Base-by-base conservation (phyloP, 176 grass and related monocot species). In the Thinopyrum elongatum region DNA sequence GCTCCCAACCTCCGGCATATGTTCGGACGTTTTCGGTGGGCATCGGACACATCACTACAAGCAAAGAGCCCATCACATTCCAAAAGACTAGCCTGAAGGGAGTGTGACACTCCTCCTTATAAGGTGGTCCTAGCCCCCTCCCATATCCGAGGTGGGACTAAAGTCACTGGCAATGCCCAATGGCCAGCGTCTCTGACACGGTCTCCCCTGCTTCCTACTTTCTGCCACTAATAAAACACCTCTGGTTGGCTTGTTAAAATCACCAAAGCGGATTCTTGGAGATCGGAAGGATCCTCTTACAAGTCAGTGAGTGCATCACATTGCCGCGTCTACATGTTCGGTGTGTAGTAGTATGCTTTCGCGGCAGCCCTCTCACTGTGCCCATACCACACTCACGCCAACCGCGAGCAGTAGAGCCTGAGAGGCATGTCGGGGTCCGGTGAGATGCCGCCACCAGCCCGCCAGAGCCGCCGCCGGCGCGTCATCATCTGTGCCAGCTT, bases 391-490 rank as follows among this genome's bases (percentile, higher is more conserved):
- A 59, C n/a, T 26, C 38, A 62, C 65, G 1, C 65, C 75, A 70
- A 67, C 34, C 42, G 39, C 38, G 36, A 26, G 28, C 65, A 39
- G 16, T 0, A 49, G 7, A 74, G 11, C n/a, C 22, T 26, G 15
- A 22, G 12, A 26, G 26, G 46, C 77, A 91, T 87, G 89, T 91
- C 81, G 4, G 85, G 81, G 11, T 88, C 85, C 61, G 74, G 80
- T 33, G 77, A 69, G 82, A 17, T 30, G 39, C 8, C 59, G 4
- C 38, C 74, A 4, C 34, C 38, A 51, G 44, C 72, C 7, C 12
- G 72, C 8, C 59, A 23, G 68, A 14, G 12, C 21, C 77, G 76
- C 2, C 87, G 86, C 12, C 90, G 90, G 2, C 82, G 83, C 2
- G 6, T 86, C 79, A 15, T 75, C 70, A 7, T 90, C 73, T 78